Base-by-base conservation (phyloP, 2,329 filamentous ascomycete genomes). In the Macrophomina tecta region DNA sequence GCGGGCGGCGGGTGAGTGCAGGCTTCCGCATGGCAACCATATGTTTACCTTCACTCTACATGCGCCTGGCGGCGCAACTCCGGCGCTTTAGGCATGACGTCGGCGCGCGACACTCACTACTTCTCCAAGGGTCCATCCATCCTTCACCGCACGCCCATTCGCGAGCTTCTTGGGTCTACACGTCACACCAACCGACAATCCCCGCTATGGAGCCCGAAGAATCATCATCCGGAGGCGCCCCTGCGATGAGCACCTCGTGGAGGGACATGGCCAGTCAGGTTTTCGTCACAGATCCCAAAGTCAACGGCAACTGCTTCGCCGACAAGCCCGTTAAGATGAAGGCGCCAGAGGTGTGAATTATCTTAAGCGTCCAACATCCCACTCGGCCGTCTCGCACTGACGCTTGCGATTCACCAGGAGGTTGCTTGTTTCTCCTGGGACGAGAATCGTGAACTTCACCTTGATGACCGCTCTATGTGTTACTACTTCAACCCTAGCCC, bases 361-460 rank as follows among this genome's bases (percentile, higher is more conserved):
- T 38, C 52, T 18, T 9, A 11, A 38, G 7, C 7, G 28, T 53
- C 30, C 30, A 9, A 7, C 5, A 7, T 16, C 28, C 7, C 9
- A 53, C n/a, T 32, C 16, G 3, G 32, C 30, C 34, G 30, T n/a
- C 28, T 53, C 16, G 16, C 34, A 2, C 52, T 36, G 28, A 23
- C 23, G 23, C 23, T 23, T 23, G 23, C 23, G 23, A 23, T 23
- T 23, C 23, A 23, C 23, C 23, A 62, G 58, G 95, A 99, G 82
- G 91, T 99, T 70, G 87, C 94, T 4, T 93, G 86, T 79, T 99
- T 98, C 80, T 98, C 94, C 8, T 98, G 95, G 79, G 92, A 98
- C 76, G 87, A 93, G 52, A 83, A 93, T 34, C 95, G 94, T 76
- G 79, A 87, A 64, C 93, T 93, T 73, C 89, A 84, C 58, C 86